Base-by-base conservation (phyloP, 768 basidiomycete species). In the Phylloporus arenicola region DNA sequence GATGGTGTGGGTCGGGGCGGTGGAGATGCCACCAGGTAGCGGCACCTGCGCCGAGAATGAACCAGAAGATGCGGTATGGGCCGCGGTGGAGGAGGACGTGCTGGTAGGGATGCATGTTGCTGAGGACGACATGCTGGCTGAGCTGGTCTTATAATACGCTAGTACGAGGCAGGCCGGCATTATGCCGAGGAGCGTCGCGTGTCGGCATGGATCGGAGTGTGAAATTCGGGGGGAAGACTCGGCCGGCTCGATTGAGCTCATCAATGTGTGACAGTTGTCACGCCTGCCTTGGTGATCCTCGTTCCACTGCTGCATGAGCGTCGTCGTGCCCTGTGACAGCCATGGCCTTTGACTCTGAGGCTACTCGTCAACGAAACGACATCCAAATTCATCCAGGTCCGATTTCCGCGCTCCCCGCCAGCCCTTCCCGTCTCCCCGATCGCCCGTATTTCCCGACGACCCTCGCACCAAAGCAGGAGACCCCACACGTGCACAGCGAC, bases 61-160 rank as follows among this genome's bases (percentile, higher is more conserved):
- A 85, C 86, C 86, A 88, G 62, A 87, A 27, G 47, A 85, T 37
- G 54, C 86, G 82, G 39, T 78, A 78, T n/a, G 79, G 78, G 6
- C 75, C 61, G 48, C 70, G 64, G 44, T 65, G 67, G 54, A 63
- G 47, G 24, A 56, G 52, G 35, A 59, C 3, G 45, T 59, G 53
- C 1, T 51, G 44, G 49, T 63, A 57, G 0, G 56, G 54, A 12
- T 61, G 44, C 69, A 69, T 69, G 47, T 3, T 45, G 38, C 2
- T 38, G 45, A 9, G 42, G 24, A 16, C 9, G 17, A 6, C 47
- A 48, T 48, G 11, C 7, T 12, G 40, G 12, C 17, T n/a, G n/a
- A 10, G 17, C 2, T 16, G 29, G 7, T 53, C 53, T 63, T 45
- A 24, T 45, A 35, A 34, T 17, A 35, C 16, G 11, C 4, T 13